phyloP scores from a whole-genome alignment of 2,329 filamentous ascomycete genomes.

The Penicillium sp. region DNA sequence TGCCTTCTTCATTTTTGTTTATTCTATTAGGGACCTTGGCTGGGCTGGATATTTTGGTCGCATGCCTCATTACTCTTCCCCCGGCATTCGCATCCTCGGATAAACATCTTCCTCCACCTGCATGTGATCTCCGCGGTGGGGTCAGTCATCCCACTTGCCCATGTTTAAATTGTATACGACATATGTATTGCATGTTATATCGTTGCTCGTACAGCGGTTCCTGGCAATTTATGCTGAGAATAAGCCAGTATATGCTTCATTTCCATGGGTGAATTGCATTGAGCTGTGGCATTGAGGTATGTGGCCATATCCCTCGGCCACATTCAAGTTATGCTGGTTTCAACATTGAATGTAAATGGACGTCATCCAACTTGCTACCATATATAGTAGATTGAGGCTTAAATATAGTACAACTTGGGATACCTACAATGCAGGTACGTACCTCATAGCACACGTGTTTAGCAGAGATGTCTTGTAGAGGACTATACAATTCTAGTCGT shows the following conservation, averaged over 20 bases:
- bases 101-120: neutral
- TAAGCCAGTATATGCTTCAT: neutral
- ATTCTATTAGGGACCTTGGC: neutral
- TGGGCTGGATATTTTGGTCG: neutral
- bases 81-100: neutral
- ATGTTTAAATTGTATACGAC: neutral
- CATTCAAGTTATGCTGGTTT: neutral
- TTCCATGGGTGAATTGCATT: neutral
- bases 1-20: neutral
- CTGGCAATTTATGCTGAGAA: neutral
- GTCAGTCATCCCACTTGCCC: neutral
- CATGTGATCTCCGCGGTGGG: constrained; percentile 1
- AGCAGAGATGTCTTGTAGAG: neutral
- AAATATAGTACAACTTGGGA: no score
- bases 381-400: neutral
- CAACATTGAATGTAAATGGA: neutral
- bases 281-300: neutral
- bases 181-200: neutral
- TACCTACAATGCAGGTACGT: neutral
- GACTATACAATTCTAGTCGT: neutral
- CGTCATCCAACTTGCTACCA: neutral
- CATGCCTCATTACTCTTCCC: neutral
- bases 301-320: neutral
- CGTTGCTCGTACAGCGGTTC: neutral
- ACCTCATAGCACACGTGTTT: neutral